phyloP scores from a whole-genome alignment of 805 yeast species.

The Wickerhamiella azymoides region DNA sequence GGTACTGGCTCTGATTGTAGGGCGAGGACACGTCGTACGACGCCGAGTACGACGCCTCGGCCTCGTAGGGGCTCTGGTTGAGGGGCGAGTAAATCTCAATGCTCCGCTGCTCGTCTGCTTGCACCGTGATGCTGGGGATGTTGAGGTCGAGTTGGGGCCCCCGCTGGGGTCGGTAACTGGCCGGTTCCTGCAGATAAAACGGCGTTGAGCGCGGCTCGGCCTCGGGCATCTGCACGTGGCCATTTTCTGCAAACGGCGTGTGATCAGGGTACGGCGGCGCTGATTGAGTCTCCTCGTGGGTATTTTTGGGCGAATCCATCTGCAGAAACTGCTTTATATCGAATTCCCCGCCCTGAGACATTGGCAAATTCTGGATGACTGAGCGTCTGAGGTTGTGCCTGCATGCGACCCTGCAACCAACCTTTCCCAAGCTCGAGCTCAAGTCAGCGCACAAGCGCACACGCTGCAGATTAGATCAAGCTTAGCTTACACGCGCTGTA shows the following conservation, averaged over 20 bases:
- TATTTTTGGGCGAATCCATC: not conserved
- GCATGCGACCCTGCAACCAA: no score
- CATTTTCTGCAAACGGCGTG: not conserved
- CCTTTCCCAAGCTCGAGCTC: no score
- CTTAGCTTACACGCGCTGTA: no score
- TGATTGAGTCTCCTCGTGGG: not conserved
- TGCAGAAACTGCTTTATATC: not conserved
- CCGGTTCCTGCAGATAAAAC: not conserved
- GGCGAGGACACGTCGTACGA: not conserved
- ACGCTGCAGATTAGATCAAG: no score
- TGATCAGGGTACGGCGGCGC: not conserved
- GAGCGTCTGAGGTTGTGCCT: no score
- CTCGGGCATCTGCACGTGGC: not conserved
- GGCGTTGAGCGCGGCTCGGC: not conserved
- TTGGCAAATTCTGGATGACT: not conserved
- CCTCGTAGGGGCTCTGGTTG: constrained; percentile 4
- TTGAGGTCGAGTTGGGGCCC: constrained; percentile 1
- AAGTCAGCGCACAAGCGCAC: no score
- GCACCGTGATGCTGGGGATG: constrained; percentile 6
- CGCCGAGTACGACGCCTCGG: no score
- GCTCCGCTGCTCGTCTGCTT: constrained; percentile 3
- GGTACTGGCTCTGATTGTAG: no score
- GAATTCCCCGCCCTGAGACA: not conserved
- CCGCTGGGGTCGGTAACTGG: not conserved
- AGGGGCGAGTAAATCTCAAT: constrained; percentile 5